Evolutionary conservation across 371 early-diverging fungal genomes (phyloP), one percentile per base, ranked within the genome.

Genomic region (Mucor indicus): DNA sequence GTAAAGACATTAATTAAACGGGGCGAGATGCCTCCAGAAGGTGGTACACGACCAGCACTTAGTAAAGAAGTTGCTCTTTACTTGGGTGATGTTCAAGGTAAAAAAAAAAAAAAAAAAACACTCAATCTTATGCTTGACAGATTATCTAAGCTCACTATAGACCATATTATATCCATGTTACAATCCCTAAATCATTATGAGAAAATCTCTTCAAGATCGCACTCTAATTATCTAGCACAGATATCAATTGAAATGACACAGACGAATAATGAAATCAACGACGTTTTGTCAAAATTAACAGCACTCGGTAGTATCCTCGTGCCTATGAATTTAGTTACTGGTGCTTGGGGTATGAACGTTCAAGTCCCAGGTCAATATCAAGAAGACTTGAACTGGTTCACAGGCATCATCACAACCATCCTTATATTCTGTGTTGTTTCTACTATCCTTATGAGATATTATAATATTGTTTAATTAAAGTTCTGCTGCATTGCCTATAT

Each of bases 191-290:
- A 78, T 27, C 95, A 96, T 48, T 92, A 90, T 53, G 96, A 97
- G 62, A 90, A 87, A 53, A 90, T 95, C 21, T 79, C 97, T 4
- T 86, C 89, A 1, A 75, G 97, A 17, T 84, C 94, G 0, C 98
- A 98, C 61, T 84, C 90, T 10, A 98, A 96, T 56, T 98, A 98
- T 54, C 70, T 98, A 46, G 98, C 98, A 1, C 95, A 95, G 53
- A 96, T 98, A 29, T 88, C 89, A 1, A 92, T 98, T 32, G 98
- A 97, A 65, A 88, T 98, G 62, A 98, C 96, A 7, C 91, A 93
- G 60, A 84, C 94, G 5, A 91, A 91, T 29, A 95, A 95, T 63
- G 67, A 85, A 44, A 94, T 95, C 30, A 93, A 94, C 55, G 91
- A 90, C 39, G 90, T 93, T 0, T 84, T 96, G 11, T 89, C 92